These are phyloP conservation scores for Penicillium atrosanguineum DNA, from an alignment of 495 filamentous ascomycete species.

Conservation along the genomic window DNA sequence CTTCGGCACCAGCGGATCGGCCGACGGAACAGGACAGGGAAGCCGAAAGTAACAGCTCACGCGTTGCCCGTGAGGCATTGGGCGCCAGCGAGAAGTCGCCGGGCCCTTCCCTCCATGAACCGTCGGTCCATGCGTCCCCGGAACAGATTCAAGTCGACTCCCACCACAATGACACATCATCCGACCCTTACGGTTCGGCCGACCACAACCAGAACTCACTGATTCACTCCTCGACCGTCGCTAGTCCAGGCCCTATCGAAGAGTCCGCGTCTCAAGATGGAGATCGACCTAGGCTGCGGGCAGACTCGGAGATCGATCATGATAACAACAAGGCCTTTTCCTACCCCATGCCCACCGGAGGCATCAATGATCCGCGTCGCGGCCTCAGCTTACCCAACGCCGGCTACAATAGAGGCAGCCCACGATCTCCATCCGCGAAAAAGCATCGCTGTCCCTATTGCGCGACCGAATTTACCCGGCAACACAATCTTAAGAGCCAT, in stretches of 20 bases:
- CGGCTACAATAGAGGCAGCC: slow-evolving; percentile 57
- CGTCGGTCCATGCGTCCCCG: slow-evolving; percentile 29
- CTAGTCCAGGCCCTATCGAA: slow-evolving; percentile 47
- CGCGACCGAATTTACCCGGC: slow-evolving; percentile 91
- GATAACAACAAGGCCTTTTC: slow-evolving; percentile 53
- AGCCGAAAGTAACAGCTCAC: slow-evolving; percentile 39
- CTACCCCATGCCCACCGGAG: slow-evolving; percentile 48
- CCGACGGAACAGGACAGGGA: slow-evolving; percentile 36
- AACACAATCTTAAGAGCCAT: slow-evolving; percentile 99
- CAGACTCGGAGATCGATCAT: slow-evolving; percentile 39
- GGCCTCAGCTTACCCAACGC: slow-evolving; percentile 76
- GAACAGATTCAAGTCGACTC: slow-evolving; percentile 49
- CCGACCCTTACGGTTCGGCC: slow-evolving; percentile 33
- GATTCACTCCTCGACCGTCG: slow-evolving; percentile 44
- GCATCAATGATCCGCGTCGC: slow-evolving; percentile 51
- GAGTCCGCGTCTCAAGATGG: slow-evolving; percentile 44
- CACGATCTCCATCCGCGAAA: slow-evolving; percentile 73
- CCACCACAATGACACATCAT: slow-evolving; percentile 26
- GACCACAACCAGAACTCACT: slow-evolving; percentile 31
- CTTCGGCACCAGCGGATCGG: slow-evolving; percentile 31
- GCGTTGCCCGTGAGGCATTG: slow-evolving; percentile 45
- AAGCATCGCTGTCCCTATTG: slow-evolving; percentile 97
- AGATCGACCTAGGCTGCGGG: slow-evolving; percentile 35
- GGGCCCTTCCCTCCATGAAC: slow-evolving; percentile 23
- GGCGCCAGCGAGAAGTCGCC: slow-evolving; percentile 44